Evolutionary conservation across 768 basidiomycete genomes (phyloP), one percentile per base, ranked within the genome.

Genomic region (Melanogaster broomeanus): DNA sequence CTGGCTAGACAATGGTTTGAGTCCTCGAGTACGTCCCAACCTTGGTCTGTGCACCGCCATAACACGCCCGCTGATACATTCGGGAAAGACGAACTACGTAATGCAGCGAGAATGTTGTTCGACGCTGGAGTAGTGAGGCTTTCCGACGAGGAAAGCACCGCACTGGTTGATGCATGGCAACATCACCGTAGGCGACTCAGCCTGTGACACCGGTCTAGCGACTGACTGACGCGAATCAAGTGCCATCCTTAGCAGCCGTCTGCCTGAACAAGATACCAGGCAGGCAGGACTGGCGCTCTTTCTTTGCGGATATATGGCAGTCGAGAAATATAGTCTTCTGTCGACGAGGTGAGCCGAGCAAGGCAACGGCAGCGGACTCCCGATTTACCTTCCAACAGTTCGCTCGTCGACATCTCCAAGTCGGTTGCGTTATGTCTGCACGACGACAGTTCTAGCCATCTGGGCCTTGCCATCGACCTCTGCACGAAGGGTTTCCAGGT

Each of bases 401-500:
- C 85, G 2, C 77, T 99, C 18, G 87, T 83, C 21, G 89, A 95
- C 56, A 84, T 93, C 45, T 85, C 95, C 1, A 87, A 87, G 61
- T 96, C 93, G 0, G 81, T 98, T 48, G 76, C 80, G 1, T 58
- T 86, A 9, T 94, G 88, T 61, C 76, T 99, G 12, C 80, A 91
- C 48, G 86, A 91, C 52, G 84, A 88, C 43, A 72, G 77, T 7
- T 84, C 85, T 0, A 75, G 74, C 2, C 81, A 90, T 64, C 75
- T 87, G 7, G 75, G 82, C 4, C 75, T 94, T 12, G 93, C 90
- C 0, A 85, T 97, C 56, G 96, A 98, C 61, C 75, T 98, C 10
- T 93, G 91, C 60, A 87, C 90, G 2, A 84, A 90, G 40, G 96
- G 96, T 0, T 98, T 98, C 64, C 81, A 87, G 40, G 84, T 95